Base-by-base conservation (phyloP, 2,329 filamentous ascomycete genomes). In the Fusarium redolens region DNA sequence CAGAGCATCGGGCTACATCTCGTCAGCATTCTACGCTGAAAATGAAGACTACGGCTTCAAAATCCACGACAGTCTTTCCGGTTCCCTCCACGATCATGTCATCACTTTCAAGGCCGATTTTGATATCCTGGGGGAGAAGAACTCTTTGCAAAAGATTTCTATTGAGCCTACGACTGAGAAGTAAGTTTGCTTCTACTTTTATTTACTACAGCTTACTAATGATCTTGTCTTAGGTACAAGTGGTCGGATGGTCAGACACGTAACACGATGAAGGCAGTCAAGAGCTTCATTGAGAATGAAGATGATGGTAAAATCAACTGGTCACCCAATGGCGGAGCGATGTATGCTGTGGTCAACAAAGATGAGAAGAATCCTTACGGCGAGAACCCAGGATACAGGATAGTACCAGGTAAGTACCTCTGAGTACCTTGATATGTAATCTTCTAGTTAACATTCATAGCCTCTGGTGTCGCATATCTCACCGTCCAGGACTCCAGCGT, bases 341-440 rank as follows among this genome's bases (percentile, higher is more conserved):
- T 62, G 55, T 62, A 48, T 10, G 60, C 55, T 1, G 60, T 62
- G 9, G 60, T 62, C 1, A 62, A 62, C 20, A 40, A 47, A 25
- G 60, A 62, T 1, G 5, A 47, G 14, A 62, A 48, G 28, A 62
- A 62, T 7, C 33, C 55, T 17, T 61, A 62, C 0, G 60, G 60
- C 10, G 60, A 62, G 15, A 38, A n/a, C 5, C 60, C 60, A 4
- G 60, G 60, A 6, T 62, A 40, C n/a, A 62, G 60, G 2, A 61
- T 62, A 5, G 60, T 37, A 22, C 60, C 60, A 20, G 55, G 60
- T 40, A 9, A 48, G 41, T 22, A 1, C 0, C 5, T 12, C 8
- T 18, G 0, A 10, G 3, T 0, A 8, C 4, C 3, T 1, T 2
- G 5, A 4, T 0, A 12, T 12, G 4, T 4, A 5, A 3, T 0